phyloP scores from a whole-genome alignment of 2,329 filamentous ascomycete genomes.

The Neonectria hederae region DNA sequence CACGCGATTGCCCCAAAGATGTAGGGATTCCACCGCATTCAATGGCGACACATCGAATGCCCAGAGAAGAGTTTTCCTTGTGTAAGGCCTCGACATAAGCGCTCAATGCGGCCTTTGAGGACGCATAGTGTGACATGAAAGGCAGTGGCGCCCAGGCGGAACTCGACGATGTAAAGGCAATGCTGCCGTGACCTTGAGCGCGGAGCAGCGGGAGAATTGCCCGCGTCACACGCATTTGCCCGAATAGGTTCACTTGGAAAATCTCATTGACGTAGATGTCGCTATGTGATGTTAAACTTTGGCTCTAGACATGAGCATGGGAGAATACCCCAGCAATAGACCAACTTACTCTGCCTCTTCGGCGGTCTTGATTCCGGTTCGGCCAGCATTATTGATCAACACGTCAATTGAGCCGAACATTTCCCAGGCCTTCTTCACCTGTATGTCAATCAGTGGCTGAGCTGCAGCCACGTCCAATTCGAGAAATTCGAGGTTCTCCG shows the following conservation, averaged over 20 bases:
- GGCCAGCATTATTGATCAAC: conserved; percentile 49
- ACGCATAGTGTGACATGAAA: conserved; percentile 45
- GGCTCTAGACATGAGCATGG: not conserved
- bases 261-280: conserved; percentile 37
- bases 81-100: conserved; percentile 43
- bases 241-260: conserved; percentile 45
- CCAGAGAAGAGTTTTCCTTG: conserved; percentile 43
- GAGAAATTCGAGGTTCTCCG: conserved; percentile 39
- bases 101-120: conserved; percentile 44
- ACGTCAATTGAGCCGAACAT: conserved; percentile 48
- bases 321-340: not conserved
- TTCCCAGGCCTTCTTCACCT: conserved; percentile 41
- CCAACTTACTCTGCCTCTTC: conserved; percentile 47
- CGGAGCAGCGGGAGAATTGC: conserved; percentile 43
- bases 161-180: conserved; percentile 46
- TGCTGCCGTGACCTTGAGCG: conserved; percentile 33
- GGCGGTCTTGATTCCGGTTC: conserved; percentile 37
- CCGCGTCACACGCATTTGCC: conserved; percentile 39
- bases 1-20: conserved; percentile 41
- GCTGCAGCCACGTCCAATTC: conserved; percentile 46
- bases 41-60: conserved; percentile 45
- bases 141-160: conserved; percentile 42
- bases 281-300: conserved; percentile 16
- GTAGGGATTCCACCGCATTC: conserved; percentile 47
- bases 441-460: conserved; percentile 22